Base-by-base conservation (phyloP, 768 basidiomycete species). In the Leccinum disarticulatum region DNA sequence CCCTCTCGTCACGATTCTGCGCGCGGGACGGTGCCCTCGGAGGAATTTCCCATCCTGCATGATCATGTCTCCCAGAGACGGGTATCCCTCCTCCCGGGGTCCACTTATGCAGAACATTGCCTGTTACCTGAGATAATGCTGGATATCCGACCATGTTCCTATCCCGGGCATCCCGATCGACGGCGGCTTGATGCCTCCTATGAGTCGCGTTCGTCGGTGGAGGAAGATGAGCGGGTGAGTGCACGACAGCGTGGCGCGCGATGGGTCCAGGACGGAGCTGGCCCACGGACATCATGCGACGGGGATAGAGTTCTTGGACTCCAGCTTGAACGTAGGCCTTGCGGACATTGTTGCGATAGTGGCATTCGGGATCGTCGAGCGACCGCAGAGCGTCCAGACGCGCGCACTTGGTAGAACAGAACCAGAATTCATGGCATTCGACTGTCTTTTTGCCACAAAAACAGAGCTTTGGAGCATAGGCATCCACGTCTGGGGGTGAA, bases 391-490 rank as follows among this genome's bases (percentile, higher is more conserved):
- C 54, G 27, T 74, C 73, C 15, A 17, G 38, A 22, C 66, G 71
- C 9, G 72, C 73, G 11, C 73, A 74, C 0, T 56, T 2, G 3
- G 58, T 59, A 19, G 73, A 73, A 41, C 72, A 73, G 50, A 62
- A 74, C 60, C 61, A 73, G 48, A 66, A 70, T 0, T 74, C 71
- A 38, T 73, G 72, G 11, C 55, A 63, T 53, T 64, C 56, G 0
- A 61, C 46, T 0, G 72, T 73, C 38, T 46, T 51, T 13, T 41
- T 58, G 15, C 73, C 73, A 15, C 72, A 74, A 49, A 67, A 66
- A 48, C 72, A 73, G 15, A 60, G 35, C 19, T 67, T 54, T 0
- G 63, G 62, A 27, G 61, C 48, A 15, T 57, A 66, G 19, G 54
- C 36, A 11, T 68, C 64, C 25, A 63, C 33, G 7, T 31, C n/a